These are phyloP conservation scores for Gypsophila paniculata DNA, from an alignment of 179 eudicot species.

Conservation along the genomic window DNA sequence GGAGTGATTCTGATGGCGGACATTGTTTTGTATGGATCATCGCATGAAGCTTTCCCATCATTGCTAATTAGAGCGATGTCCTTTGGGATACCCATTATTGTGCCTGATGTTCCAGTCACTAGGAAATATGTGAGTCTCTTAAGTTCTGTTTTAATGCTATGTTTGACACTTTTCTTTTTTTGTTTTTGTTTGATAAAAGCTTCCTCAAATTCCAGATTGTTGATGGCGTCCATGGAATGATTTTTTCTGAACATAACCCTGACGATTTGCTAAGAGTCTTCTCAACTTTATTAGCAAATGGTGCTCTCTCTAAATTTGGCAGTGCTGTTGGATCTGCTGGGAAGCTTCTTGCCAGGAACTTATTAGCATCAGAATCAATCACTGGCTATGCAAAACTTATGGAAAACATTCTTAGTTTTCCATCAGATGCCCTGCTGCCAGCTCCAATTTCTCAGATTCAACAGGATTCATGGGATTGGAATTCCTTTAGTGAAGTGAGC, in stretches of 20 bases:
- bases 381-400: slow-evolving; percentile 61
- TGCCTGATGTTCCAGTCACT: slow-evolving; percentile 71
- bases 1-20: slow-evolving; percentile 72
- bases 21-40: slow-evolving; percentile 73
- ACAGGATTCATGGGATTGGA: slow-evolving; percentile 75
- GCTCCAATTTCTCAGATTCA: slow-evolving; percentile 54
- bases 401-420: slow-evolving; percentile 68
- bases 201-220: slow-evolving; percentile 44
- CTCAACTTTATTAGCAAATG: slow-evolving; percentile 51
- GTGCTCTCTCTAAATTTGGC: slow-evolving; percentile 61
- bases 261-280: slow-evolving; percentile 63
- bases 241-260: slow-evolving; percentile 59
- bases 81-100: slow-evolving; percentile 69
- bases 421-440: slow-evolving; percentile 71
- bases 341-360: slow-evolving; percentile 65
- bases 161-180: background rate
- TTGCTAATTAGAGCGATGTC: slow-evolving; percentile 77
- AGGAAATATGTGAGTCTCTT: slow-evolving; percentile 59
- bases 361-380: slow-evolving; percentile 75
- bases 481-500: slow-evolving; percentile 42
- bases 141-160: slow-evolving; percentile 7
- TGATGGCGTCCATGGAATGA: slow-evolving; percentile 85
- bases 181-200: background rate
- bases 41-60: slow-evolving; percentile 82
- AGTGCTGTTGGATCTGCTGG: slow-evolving; percentile 66